A percentile compares a stretch with the other conserved stretches of the same genome.
These are phyloP conservation scores for Beauveria rudraprayagi DNA, from an alignment of 2,329 filamentous ascomycete genomes.

Conservation along the genomic window DNA sequence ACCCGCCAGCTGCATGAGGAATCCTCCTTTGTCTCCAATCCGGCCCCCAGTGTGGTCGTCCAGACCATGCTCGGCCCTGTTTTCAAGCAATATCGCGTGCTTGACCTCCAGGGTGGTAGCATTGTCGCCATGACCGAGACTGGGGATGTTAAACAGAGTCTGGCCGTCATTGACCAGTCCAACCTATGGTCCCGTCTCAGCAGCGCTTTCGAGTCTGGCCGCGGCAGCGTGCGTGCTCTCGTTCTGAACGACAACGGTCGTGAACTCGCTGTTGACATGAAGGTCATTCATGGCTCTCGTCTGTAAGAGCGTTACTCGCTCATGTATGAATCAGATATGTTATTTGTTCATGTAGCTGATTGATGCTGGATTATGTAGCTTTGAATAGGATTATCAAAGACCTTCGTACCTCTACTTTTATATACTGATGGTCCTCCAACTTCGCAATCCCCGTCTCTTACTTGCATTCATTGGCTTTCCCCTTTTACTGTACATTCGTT, in stretches of 20 bases:
- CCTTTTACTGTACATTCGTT: not conserved
- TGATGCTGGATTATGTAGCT: conserved; percentile 10
- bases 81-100: conserved; percentile 99
- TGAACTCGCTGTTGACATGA: conserved; percentile 97
- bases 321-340: conserved; percentile 10
- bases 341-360: conserved; percentile 10
- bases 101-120: conserved; percentile 82
- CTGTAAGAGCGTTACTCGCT: conserved; percentile 37
- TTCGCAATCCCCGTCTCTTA: too few relatives aligned
- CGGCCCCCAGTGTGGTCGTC: conserved; percentile 89
- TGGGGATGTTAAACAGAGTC: conserved; percentile 93
- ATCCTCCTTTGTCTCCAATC: conserved; percentile 96
- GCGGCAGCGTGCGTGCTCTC: conserved; percentile 87
- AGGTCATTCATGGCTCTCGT: conserved; percentile 81
- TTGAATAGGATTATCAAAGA: not conserved
- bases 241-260: conserved; percentile 90
- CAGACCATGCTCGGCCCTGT: conserved; percentile 99
- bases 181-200: conserved; percentile 74
- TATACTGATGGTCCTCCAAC: too few relatives aligned
- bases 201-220: conserved; percentile 80
- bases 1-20: conserved; percentile 99
- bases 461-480: not conserved
- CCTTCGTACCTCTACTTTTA: not conserved
- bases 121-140: conserved; percentile 98
- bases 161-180: conserved; percentile 92